Conservation (phyloP, 1,284 basidiomycete species). For the Apiotrichum porosum region DNA sequence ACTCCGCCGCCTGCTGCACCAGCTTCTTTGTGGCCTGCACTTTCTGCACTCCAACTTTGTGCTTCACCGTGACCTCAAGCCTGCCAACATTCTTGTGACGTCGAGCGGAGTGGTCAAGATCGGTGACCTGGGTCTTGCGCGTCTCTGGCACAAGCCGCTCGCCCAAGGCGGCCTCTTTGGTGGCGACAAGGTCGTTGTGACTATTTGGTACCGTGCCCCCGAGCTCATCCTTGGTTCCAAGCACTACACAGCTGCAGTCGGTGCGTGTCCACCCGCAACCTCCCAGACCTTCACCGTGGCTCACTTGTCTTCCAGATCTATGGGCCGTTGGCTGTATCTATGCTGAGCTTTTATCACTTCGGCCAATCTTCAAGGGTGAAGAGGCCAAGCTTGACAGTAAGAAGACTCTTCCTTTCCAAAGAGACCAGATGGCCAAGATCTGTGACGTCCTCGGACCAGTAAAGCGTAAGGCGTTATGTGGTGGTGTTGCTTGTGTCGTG, state of each 20-base stretch:
- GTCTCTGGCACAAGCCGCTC: conserved; percentile 55
- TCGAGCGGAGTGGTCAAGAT: conserved; percentile 89
- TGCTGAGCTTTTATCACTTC: conserved; percentile 84
- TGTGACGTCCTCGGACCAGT: conserved; percentile 92
- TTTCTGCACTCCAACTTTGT: conserved; percentile 95
- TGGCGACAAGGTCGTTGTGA: conserved; percentile 97
- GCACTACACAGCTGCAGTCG: conserved; percentile 91
- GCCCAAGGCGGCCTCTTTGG: conserved; percentile 54
- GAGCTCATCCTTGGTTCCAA: conserved; percentile 91
- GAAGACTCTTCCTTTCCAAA: conserved; percentile 89
- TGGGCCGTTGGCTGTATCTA: conserved; percentile 98
- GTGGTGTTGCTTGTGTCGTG: conserved; percentile 13
- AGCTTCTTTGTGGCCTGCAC: conserved; percentile 90
- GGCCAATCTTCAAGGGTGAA: conserved; percentile 99
- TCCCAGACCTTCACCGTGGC: too few relatives aligned
- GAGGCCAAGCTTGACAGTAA: conserved; percentile 83
- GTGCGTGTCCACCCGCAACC: too few relatives aligned
- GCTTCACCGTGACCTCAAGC: conserved; percentile 70
- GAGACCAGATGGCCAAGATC: conserved; percentile 90
- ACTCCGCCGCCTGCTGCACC: conserved; percentile 89
- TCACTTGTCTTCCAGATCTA: conserved; percentile 62
- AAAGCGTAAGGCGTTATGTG: conserved; percentile 55
- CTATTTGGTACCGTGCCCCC: conserved; percentile 97
- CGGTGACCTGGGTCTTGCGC: conserved; percentile 90
- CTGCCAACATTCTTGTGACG: conserved; percentile 96